Evolutionary conservation across 495 filamentous ascomycete species (phyloP), one percentile per base, ranked within the genome.

Genomic region (Neurospora sp.): DNA sequence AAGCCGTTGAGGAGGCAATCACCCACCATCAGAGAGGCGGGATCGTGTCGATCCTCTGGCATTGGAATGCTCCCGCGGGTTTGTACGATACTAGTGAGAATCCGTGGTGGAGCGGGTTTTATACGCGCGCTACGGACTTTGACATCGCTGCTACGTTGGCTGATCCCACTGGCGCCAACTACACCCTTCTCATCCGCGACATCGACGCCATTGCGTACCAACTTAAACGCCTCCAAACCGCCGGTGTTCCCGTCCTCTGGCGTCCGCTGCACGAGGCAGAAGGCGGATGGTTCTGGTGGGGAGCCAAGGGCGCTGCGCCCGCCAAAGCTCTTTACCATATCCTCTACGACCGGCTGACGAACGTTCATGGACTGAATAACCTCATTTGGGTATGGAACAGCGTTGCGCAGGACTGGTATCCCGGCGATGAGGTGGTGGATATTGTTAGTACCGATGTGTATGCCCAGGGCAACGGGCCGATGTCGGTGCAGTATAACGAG

Each of bases 251-350:
- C 16, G 76, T 86, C 9, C 79, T 86, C 7, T 86, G 77, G 74
- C 76, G 85, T 1, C 85, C 85, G 2, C 78, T 86, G 2, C 85
- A 86, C 77, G 85, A 86, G 71, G 85, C 85, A 16, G 85, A 86
- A 69, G 85, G 85, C 4, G 81, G 70, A 2, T 87, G 85, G 85
- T 87, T 86, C 79, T 87, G 85, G 85, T 86, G 85, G 85, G 85
- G 85, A 16, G 85, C 85, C 8, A 81, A 84, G 75, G 85, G 85
- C 0, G 69, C 85, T 38, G 85, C 78, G 70, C 77, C 84, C 27
- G 77, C 75, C 75, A 86, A 86, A 77, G 74, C 82, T 70, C 79
- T 86, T 2, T 86, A 76, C 42, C 48, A 69, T 2, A 70, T 86
- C 0, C 9, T 86, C 39, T 85, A 85, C 71, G 79, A 86, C 46